Evolutionary conservation across 345 rosid genomes (phyloP).

Genomic region (Pugionium cornutum): DNA sequence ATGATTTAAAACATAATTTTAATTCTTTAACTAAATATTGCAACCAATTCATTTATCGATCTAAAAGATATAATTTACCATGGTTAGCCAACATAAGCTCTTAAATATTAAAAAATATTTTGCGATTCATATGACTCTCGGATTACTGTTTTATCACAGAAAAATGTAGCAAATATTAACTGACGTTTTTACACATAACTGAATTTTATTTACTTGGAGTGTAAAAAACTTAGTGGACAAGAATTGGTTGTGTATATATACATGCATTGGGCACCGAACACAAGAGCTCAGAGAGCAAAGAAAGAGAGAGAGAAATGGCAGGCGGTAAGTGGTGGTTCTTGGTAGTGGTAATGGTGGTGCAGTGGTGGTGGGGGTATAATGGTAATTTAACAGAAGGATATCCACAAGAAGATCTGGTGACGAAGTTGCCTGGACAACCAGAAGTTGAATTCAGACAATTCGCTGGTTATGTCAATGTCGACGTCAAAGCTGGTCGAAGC

Average conservation of each 20-base stretch:
- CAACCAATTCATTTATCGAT: too few species aligned
- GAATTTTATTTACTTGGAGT: too few species aligned
- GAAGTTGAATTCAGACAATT: conserved; percentile 68
- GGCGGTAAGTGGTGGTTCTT: conserved; percentile 42
- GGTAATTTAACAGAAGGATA: conserved; percentile 46
- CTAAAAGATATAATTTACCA: too few species aligned
- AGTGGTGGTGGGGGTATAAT: conserved; percentile 31
- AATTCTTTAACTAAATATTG: too few species aligned
- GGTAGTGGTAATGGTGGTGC: conserved; percentile 33
- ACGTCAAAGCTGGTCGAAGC: conserved; percentile 70
- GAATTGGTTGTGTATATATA: conserved; percentile 21
- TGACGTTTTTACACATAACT: too few species aligned
- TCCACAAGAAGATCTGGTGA: conserved; percentile 77
- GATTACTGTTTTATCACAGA: too few species aligned
- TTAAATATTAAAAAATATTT: too few species aligned
- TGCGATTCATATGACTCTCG: too few species aligned
- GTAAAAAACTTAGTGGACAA: background rate
- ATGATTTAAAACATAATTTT: too few species aligned
- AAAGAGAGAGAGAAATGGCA: conserved; percentile 20
- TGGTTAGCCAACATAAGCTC: too few species aligned
- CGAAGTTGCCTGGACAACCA: conserved; percentile 77
- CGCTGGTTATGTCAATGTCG: conserved; percentile 84
- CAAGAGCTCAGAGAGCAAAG: conserved; percentile 7
- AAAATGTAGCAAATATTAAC: too few species aligned
- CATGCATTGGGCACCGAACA: conserved; percentile 24